Percentiles rank a stretch among this genome's conserved stretches.
phyloP scores from a whole-genome alignment of 257 asterid species.

The Rauvolfia tetraphylla region DNA sequence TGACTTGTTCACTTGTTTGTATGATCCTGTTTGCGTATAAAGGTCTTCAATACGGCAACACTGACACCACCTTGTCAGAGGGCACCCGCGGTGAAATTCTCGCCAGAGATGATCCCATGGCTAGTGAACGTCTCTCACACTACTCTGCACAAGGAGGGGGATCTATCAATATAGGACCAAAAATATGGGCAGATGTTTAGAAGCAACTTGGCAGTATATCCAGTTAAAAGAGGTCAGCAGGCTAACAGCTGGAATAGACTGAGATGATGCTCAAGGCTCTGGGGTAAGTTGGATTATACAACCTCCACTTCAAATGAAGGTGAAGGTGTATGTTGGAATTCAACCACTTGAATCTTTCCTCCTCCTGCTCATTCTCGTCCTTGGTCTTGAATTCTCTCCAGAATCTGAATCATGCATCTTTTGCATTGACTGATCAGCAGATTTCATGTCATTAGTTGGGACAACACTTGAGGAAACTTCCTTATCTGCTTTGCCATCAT shows the following conservation, averaged over 20 bases:
- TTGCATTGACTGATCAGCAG: constrained; percentile 48
- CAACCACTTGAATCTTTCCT: constrained; percentile 45
- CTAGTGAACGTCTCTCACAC: background rate
- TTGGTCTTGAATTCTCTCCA: constrained; percentile 64
- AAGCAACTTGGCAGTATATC: background rate
- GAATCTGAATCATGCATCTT: constrained; percentile 49
- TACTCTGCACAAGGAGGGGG: background rate
- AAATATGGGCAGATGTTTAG: background rate
- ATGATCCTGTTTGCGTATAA: constrained; percentile 8
- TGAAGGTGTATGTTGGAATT: background rate
- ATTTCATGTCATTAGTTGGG: constrained; percentile 25
- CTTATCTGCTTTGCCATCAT: constrained; percentile 37
- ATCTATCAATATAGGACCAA: background rate
- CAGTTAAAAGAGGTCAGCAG: background rate
- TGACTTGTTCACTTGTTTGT: background rate
- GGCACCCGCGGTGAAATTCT: background rate
- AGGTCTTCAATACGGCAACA: constrained; percentile 2
- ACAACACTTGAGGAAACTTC: constrained; percentile 36
- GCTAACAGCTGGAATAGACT: background rate
- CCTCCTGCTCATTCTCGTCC: constrained; percentile 69
- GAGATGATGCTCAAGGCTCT: background rate
- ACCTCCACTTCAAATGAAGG: background rate
- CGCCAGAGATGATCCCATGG: background rate
- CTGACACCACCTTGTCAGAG: constrained; percentile 2
- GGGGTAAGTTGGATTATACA: background rate